A percentile compares a stretch with the other conserved stretches of the same genome.
Evolutionary conservation across 179 eudicot genomes (phyloP).

Genomic region (Monotropa hypopitys): DNA sequence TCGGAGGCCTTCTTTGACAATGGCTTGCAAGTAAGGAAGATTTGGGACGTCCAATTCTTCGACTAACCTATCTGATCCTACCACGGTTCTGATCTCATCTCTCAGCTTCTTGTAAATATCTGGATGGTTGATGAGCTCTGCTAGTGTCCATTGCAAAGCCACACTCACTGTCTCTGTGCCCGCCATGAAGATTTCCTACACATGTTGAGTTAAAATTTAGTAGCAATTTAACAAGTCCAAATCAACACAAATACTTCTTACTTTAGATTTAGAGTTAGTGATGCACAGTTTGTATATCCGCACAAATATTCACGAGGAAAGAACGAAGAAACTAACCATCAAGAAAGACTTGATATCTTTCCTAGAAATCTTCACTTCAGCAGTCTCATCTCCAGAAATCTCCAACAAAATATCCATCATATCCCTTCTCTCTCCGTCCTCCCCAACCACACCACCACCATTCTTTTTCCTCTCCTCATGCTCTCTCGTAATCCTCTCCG

Average conservation of each 20-base stretch:
- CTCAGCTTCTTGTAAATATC: constrained; percentile 10
- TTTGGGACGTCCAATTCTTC: constrained; percentile 18
- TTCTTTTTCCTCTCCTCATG: constrained; percentile 13
- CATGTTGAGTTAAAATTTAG: neutral
- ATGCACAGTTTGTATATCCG: neutral
- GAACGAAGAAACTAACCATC: constrained; percentile 13
- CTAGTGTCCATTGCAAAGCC: constrained; percentile 27
- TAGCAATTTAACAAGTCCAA: neutral
- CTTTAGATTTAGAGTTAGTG: no score
- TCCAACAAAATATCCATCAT: constrained; percentile 24
- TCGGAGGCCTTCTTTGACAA: constrained; percentile 17
- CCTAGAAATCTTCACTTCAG: constrained; percentile 19
- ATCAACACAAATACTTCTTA: no score
- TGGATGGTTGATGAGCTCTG: constrained; percentile 29
- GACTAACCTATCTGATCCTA: constrained; percentile 10
- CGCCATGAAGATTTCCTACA: constrained; percentile 24
- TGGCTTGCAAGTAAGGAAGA: constrained; percentile 19
- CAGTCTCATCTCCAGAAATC: constrained; percentile 13
- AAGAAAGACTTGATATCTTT: constrained; percentile 23
- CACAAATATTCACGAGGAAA: neutral
- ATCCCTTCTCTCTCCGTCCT: constrained; percentile 8
- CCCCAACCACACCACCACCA: no score
- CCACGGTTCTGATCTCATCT: constrained; percentile 8
- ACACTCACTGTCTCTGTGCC: constrained; percentile 26
- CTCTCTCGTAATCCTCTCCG: constrained; percentile 18